Conservation (phyloP, 257 asterid genomes). For the Capsicum baccatum region DNA sequence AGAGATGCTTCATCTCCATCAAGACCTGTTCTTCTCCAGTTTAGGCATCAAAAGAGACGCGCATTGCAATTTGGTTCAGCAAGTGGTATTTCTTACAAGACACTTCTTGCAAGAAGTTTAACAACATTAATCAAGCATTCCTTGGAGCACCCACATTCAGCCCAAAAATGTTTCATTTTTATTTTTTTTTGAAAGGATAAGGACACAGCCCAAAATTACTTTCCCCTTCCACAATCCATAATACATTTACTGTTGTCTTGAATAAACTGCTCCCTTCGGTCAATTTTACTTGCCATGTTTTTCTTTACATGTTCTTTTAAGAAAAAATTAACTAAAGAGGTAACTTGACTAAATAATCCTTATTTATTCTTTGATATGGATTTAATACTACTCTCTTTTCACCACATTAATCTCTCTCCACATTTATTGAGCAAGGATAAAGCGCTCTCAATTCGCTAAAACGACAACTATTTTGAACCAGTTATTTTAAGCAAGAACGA, state of each 20-base stretch:
- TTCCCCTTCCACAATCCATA: conserved; percentile 15
- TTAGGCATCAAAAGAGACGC: not conserved
- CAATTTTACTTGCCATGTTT: not conserved
- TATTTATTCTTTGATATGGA: not conserved
- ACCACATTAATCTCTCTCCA: not conserved
- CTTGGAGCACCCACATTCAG: conserved; percentile 6
- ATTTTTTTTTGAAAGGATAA: not conserved
- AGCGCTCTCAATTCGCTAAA: not conserved
- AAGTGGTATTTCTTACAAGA: not conserved
- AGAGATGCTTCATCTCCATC: not conserved
- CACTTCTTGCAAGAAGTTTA: not conserved
- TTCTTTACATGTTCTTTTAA: not conserved
- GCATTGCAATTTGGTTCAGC: not conserved
- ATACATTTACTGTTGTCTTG: not conserved
- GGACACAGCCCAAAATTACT: not conserved
- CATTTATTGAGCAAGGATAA: not conserved
- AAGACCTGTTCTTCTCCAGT: conserved; percentile 3
- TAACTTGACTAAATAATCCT: not conserved
- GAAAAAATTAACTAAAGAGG: not conserved
- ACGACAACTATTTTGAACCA: not conserved
- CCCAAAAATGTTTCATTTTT: not conserved
- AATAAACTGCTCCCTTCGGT: not conserved
- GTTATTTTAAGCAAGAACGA: no score
- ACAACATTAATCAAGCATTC: conserved; percentile 17
- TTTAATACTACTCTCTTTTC: not conserved